phyloP scores from a whole-genome alignment of 192 early-diverging fungal species.

The Coemansia sp. region DNA sequence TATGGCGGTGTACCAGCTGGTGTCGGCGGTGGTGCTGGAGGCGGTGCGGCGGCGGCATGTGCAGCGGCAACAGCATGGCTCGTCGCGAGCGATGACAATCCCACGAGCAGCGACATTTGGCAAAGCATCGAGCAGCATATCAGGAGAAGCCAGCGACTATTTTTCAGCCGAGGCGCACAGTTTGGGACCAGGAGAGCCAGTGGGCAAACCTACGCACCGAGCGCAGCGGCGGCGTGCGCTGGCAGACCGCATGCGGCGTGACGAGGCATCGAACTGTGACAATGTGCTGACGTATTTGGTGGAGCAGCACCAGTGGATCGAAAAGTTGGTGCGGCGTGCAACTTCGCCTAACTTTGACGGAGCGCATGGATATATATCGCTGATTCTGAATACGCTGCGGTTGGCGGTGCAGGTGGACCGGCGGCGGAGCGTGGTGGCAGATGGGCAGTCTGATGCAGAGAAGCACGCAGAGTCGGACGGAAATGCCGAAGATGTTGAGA shows the following conservation, averaged over 20 bases:
- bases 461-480: neutral
- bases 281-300: constrained; percentile 49
- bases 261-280: constrained; percentile 52
- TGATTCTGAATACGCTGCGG: constrained; percentile 54
- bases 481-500: neutral
- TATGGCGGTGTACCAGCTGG: constrained; percentile 41
- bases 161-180: constrained; percentile 7
- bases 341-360: constrained; percentile 48
- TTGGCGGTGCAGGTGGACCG: constrained; percentile 49
- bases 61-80: constrained; percentile 14
- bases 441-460: neutral
- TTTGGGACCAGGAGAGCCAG: neutral
- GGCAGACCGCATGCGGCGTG: constrained; percentile 45
- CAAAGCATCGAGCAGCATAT: neutral
- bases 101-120: neutral
- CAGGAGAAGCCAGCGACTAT: constrained; percentile 13
- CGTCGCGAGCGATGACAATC: neutral
- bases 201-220: constrained; percentile 20
- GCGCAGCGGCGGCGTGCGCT: constrained; percentile 29
- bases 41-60: constrained; percentile 40
- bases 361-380: constrained; percentile 45
- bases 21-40: constrained; percentile 40
- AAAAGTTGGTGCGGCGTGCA: constrained; percentile 46
- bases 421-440: constrained; percentile 7
- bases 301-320: constrained; percentile 48